Evolutionary conservation across 1,139 yeast species (phyloP).

Genomic region (Arxiozyma heterogenica): DNA sequence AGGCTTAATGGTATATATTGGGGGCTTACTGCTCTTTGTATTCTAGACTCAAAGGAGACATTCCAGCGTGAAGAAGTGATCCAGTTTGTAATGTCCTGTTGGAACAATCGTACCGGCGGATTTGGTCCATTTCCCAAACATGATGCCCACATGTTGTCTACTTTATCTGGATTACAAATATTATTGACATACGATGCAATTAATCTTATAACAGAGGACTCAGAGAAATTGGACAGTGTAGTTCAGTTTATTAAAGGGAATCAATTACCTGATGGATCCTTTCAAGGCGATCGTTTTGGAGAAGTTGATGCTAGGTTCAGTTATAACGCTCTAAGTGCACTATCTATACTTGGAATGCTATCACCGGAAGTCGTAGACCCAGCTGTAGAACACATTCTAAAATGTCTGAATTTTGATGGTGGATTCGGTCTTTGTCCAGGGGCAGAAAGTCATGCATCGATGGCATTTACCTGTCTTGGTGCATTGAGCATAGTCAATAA

Average conservation of each 20-base stretch:
- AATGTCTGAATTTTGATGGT: conserved; percentile 88
- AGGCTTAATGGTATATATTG: conserved; percentile 89
- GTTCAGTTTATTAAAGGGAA: conserved; percentile 44
- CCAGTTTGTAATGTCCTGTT: conserved; percentile 60
- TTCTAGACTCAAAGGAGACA: conserved; percentile 48
- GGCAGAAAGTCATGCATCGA: conserved; percentile 92
- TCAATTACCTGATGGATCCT: conserved; percentile 68
- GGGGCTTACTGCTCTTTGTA: conserved; percentile 75
- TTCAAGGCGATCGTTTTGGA: conserved; percentile 84
- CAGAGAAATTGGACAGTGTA: conserved; percentile 31
- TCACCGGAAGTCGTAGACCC: conserved; percentile 51
- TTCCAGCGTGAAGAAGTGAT: conserved; percentile 55
- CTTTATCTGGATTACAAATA: conserved; percentile 80
- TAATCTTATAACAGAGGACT: conserved; percentile 29
- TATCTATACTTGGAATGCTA: conserved; percentile 59
- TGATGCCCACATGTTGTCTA: conserved; percentile 82
- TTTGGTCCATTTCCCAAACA: conserved; percentile 87
- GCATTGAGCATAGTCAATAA: conserved; percentile 60
- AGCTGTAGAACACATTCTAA: conserved; percentile 55
- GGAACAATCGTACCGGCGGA: conserved; percentile 57
- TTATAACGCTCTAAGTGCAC: conserved; percentile 67
- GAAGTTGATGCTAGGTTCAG: conserved; percentile 89
- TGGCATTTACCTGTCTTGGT: conserved; percentile 79
- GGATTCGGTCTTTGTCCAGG: conserved; percentile 94
- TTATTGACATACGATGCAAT: conserved; percentile 57